phyloP scores from a whole-genome alignment of 768 basidiomycete genomes.

The Tremella yokohamensis region DNA sequence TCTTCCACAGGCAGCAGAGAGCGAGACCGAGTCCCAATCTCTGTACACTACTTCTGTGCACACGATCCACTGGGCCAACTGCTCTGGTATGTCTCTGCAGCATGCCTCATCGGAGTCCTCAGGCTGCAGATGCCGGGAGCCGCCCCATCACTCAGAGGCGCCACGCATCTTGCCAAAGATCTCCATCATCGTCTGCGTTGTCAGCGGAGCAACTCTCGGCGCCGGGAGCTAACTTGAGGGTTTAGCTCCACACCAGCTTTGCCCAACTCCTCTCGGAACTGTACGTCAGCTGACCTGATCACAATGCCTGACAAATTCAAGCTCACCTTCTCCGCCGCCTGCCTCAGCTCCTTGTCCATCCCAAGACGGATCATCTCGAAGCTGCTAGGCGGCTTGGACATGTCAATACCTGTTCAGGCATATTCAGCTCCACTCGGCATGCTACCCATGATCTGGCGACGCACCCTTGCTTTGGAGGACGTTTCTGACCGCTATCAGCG shows the following conservation, averaged over 20 bases:
- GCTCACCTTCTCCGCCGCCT: constrained; percentile 32
- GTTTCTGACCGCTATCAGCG: constrained; percentile 32
- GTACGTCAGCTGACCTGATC: not conserved
- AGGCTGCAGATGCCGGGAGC: too few species aligned
- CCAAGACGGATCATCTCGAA: constrained; percentile 40
- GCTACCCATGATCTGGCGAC: constrained; percentile 8
- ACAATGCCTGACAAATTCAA: not conserved
- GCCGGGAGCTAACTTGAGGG: constrained; percentile 24
- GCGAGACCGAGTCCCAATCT: too few species aligned
- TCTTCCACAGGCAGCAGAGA: too few species aligned
- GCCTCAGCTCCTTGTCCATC: constrained; percentile 40
- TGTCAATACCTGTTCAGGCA: constrained; percentile 30
- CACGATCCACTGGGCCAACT: too few species aligned
- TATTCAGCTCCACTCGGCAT: not conserved
- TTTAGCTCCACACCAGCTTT: constrained; percentile 42
- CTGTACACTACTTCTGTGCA: too few species aligned
- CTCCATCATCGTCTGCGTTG: too few species aligned
- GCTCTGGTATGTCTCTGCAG: too few species aligned
- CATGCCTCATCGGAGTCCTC: too few species aligned
- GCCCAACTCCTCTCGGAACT: constrained; percentile 38
- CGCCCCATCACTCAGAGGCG: too few species aligned
- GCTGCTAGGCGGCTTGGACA: constrained; percentile 32
- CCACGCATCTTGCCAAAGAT: too few species aligned
- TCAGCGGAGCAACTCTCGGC: too few species aligned
- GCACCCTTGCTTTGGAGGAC: constrained; percentile 41